Conservation (phyloP, 129 eudicot genomes). For the Helianthus tuberosus region DNA sequence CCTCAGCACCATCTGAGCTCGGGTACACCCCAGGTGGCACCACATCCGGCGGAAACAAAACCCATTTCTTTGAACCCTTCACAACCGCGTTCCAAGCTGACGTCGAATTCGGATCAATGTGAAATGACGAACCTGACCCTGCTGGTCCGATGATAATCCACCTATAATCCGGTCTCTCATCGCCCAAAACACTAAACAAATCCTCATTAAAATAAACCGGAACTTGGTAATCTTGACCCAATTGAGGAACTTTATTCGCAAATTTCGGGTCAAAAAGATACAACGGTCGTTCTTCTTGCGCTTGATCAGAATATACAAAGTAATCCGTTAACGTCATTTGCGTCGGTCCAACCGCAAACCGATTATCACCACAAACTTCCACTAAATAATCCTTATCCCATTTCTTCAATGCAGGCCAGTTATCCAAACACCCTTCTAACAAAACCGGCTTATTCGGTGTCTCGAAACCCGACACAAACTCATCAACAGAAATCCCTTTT, state of each 20-base stretch:
- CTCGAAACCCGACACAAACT: slow-evolving; percentile 69
- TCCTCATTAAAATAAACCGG: slow-evolving; percentile 86
- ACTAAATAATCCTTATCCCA: slow-evolving; percentile 81
- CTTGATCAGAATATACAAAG: slow-evolving; percentile 73
- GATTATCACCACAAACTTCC: slow-evolving; percentile 53
- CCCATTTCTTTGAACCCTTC: slow-evolving; percentile 97
- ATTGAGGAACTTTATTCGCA: slow-evolving; percentile 63
- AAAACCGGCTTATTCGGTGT: slow-evolving; percentile 89
- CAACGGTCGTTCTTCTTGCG: slow-evolving; percentile 87
- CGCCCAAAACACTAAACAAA: slow-evolving; percentile 77
- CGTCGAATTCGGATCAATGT: slow-evolving; percentile 96
- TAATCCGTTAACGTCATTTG: slow-evolving; percentile 78
- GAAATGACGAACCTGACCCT: slow-evolving; percentile 97
- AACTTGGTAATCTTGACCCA: slow-evolving; percentile 72
- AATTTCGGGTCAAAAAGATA: slow-evolving; percentile 93
- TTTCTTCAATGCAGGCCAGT: slow-evolving; percentile 69
- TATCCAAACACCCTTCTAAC: slow-evolving; percentile 89
- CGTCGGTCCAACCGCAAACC: slow-evolving; percentile 82
- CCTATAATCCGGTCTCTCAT: slow-evolving; percentile 93
- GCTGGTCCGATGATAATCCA: slow-evolving; percentile 98
- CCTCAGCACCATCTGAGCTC: slow-evolving; percentile 98
- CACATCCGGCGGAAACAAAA: slow-evolving; percentile 87
- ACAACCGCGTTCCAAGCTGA: slow-evolving; percentile 99
- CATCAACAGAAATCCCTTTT: slow-evolving; percentile 81
- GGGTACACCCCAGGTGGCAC: slow-evolving; percentile 98